A percentile compares a stretch with the other conserved stretches of the same genome.
phyloP scores from a whole-genome alignment of 192 early-diverging fungal genomes.

The Coemansia sp. region DNA sequence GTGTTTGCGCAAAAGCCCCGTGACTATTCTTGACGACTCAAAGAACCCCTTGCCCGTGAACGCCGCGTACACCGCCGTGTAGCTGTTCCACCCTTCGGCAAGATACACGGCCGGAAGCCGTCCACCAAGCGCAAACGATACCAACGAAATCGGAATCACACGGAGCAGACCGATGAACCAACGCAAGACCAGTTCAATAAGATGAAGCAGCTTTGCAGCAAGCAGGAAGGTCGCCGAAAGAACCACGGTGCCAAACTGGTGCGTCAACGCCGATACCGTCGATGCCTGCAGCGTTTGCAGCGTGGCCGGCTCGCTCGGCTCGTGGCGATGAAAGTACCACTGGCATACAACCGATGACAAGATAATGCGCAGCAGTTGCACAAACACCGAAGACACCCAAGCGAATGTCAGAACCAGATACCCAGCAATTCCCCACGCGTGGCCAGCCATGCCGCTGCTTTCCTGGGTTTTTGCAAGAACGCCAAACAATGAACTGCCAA shows the following conservation, averaged over 20 bases:
- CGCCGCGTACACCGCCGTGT: conserved; percentile 43
- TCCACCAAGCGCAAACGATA: conserved; percentile 31
- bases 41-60: conserved; percentile 46
- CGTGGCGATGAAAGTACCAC: conserved; percentile 54
- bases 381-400: conserved; percentile 47
- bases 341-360: conserved; percentile 48
- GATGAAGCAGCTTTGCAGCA: conserved; percentile 29
- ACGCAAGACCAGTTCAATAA: conserved; percentile 36
- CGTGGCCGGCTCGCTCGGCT: conserved; percentile 40
- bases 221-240: conserved; percentile 37
- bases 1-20: conserved; percentile 30
- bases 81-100: conserved; percentile 41
- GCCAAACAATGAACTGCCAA: not conserved
- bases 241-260: conserved; percentile 43
- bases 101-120: conserved; percentile 18
- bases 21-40: conserved; percentile 33
- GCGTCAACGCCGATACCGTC: conserved; percentile 34
- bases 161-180: conserved; percentile 36
- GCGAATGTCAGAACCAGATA: conserved; percentile 41
- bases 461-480: not conserved
- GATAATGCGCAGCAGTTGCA: conserved; percentile 38
- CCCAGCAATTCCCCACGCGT: conserved; percentile 22
- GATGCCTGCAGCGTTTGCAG: conserved; percentile 50
- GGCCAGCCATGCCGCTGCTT: not conserved
- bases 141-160: conserved; percentile 29